Base-by-base conservation (phyloP, 2,329 filamentous ascomycete genomes). In the Coniochaeta sp. region DNA sequence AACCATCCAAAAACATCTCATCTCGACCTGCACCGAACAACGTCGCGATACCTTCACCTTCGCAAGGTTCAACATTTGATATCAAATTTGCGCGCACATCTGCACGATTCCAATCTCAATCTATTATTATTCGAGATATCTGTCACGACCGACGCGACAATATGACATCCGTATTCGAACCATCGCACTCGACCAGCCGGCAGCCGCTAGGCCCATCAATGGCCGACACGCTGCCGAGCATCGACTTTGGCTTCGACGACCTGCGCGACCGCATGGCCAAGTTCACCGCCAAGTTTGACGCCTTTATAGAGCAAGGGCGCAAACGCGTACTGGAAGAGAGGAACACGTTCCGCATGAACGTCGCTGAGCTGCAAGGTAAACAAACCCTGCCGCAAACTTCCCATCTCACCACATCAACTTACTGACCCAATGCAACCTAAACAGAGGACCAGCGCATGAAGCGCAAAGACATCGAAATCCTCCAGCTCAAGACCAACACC, bases 201-300 rank as follows among this genome's bases (percentile, higher is more conserved):
- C 80, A 79, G 57, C 75, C 82, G 35, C 72, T 75, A 46, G 81
- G 76, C 38, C 79, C 83, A 13, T 87, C 85, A 6, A 82, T 89
- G 72, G 86, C 85, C 38, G 87, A 91, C 66, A 82, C 83, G 48
- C 82, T 99, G 8, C 94, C 94, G 31, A 89, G 80, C 66, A 88
- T 95, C 68, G 91, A 96, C 70, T 97, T 99, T 67, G 91, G 91
- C 53, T 97, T 97, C 68, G 91, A 97, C 61, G 90, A 96, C 60
- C 72, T 99, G 65, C 91, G 92, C 70, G 90, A 92, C 63, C 88
- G 91, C 70, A 97, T 99, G 94, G 81, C 86, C 51, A 89, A 88
- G 57, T 99, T 99, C 67, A 96, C 88, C 0, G 79, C 83, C 8
- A 87, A 83, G 60, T 99, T 99, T 61, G 94, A 99, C 65, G 84